Evolutionary conservation across 176 grass and related monocot genomes (phyloP), one percentile per base, ranked within the genome.

Genomic region (Metroxylon sagu): DNA sequence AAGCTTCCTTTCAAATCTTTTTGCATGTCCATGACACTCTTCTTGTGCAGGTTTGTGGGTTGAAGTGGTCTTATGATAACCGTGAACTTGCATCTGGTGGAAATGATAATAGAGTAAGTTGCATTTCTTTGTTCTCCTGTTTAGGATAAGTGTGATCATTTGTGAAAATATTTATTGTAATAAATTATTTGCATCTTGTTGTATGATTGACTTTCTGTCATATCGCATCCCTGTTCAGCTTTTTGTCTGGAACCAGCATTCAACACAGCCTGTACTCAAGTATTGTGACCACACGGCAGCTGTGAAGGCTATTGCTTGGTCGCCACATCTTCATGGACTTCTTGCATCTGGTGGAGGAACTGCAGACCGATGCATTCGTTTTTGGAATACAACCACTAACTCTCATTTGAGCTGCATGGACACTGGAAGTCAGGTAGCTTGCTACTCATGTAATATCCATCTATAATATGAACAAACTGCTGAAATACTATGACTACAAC

Each of bases 281-380:
- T 99, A 99, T 74, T 83, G 63, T 14, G 88, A 99, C 82, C 94
- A 99, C 79, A 99, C 88, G 31, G 94, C 94, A 71, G 94, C 94
- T 72, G 94, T 99, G 59, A 99, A 99, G 70, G 94, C 94, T 67
- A 93, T 99, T 79, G 94, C 94, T 28, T 99, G 94, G 94, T 99
- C 94, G 14, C 94, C 94, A 66, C 94, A 99, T 77, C 70, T 99
- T 23, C 88, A 99, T 68, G 94, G 94, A 1, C 60, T 99, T 55
- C 88, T 99, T 76, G 88, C 94, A 75, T 99, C 94, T 60, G 94
- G 94, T 52, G 94, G 94, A 62, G 94, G 94, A 62, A 99, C 94
- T 48, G 94, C 94, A 59, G 94, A 99, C 82, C 84, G 94, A 79
- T 99, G 85, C 53, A 99, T 99, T 64, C 82, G 88, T 6, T 99